Percentiles rank a stretch among this genome's conserved stretches.
These are phyloP conservation scores for Dacryopinax primogenitus DNA, from an alignment of 768 basidiomycete genomes.

Conservation along the genomic window DNA sequence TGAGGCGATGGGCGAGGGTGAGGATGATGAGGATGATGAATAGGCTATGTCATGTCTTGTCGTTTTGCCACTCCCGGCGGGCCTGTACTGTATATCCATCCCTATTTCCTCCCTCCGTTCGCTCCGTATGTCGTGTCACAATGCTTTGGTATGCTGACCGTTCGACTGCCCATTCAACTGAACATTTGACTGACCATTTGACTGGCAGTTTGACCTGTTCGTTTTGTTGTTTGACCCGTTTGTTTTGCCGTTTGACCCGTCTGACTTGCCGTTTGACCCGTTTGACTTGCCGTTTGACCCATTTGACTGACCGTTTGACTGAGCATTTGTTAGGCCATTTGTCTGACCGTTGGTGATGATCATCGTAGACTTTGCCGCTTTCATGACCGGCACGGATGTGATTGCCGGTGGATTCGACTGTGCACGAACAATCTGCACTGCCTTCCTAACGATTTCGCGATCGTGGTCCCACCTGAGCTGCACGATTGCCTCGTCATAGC, in stretches of 20 bases:
- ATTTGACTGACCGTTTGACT: no score
- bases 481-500: background rate
- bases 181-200: no score
- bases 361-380: no score
- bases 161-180: background rate
- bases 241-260: no score
- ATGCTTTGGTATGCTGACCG: background rate
- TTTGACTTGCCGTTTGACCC: no score
- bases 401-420: background rate
- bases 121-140: background rate
- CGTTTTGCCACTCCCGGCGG: background rate
- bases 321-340: no score
- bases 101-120: background rate
- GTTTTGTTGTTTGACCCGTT: no score
- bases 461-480: background rate
- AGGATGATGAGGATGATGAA: conserved; percentile 10
- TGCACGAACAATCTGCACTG: background rate
- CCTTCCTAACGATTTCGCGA: background rate
- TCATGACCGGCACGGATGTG: no score
- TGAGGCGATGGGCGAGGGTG: conserved; percentile 5
- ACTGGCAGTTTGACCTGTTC: no score
- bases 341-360: no score
- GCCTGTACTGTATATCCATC: background rate
- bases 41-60: background rate
- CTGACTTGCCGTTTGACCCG: no score